Conservation (phyloP, 2,329 filamentous ascomycete genomes). For the Ambrosiella beaveri region DNA sequence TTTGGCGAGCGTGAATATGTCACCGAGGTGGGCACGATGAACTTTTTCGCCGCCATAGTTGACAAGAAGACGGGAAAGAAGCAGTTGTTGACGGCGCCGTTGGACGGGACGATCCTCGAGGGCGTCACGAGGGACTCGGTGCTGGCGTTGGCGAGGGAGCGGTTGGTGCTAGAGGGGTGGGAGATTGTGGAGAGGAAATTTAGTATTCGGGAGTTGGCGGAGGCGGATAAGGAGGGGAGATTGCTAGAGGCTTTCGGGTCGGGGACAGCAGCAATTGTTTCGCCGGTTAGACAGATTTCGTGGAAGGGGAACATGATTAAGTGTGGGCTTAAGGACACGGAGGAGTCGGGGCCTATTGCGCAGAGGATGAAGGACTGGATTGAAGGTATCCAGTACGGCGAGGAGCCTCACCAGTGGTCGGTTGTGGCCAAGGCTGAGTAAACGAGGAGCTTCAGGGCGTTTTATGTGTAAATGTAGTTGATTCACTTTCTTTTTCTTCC, state of each 20-base stretch:
- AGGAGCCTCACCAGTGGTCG: conserved; percentile 86
- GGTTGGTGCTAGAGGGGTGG: conserved; percentile 74
- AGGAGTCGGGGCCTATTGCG: conserved; percentile 80
- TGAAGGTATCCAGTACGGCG: conserved; percentile 85
- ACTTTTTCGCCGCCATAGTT: conserved; percentile 76
- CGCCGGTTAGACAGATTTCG: conserved; percentile 72
- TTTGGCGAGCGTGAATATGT: conserved; percentile 92
- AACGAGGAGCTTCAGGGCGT: neutral
- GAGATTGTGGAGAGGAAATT: conserved; percentile 75
- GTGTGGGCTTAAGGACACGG: conserved; percentile 61
- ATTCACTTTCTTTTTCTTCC: neutral
- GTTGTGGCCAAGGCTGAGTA: conserved; percentile 26
- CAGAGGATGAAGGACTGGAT: conserved; percentile 91
- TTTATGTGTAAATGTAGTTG: neutral
- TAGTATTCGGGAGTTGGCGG: conserved; percentile 70
- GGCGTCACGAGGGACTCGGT: conserved; percentile 89
- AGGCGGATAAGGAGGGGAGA: conserved; percentile 68
- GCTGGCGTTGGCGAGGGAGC: conserved; percentile 68
- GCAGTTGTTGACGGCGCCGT: conserved; percentile 82
- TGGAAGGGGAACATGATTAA: conserved; percentile 70
- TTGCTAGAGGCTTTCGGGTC: conserved; percentile 86
- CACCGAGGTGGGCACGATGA: conserved; percentile 98
- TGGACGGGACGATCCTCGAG: conserved; percentile 92
- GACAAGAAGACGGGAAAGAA: conserved; percentile 79
- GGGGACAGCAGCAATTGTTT: conserved; percentile 87